phyloP scores from a whole-genome alignment of 495 filamentous ascomycete species.

The Pseudotulostoma volvatum region DNA sequence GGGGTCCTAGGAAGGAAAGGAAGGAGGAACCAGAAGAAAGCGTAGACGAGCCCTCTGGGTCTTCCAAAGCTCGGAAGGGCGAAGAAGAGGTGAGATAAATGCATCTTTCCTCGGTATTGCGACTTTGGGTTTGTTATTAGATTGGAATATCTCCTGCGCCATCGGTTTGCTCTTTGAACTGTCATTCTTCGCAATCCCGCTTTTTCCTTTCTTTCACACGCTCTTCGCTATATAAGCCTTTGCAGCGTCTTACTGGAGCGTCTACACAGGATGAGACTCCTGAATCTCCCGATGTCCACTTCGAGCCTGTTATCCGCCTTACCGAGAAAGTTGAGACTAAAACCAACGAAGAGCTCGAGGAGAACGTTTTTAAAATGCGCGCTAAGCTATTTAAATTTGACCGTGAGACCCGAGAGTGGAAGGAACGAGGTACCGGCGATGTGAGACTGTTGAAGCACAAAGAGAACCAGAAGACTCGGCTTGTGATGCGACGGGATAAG shows the following conservation, averaged over 20 bases:
- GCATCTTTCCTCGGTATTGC: constrained; percentile 6
- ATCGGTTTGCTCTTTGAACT: not conserved
- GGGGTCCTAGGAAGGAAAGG: constrained; percentile 64
- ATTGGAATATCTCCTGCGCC: constrained; percentile 1
- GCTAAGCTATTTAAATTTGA: constrained; percentile 99
- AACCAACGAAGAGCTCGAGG: constrained; percentile 97
- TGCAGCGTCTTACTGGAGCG: too few species aligned
- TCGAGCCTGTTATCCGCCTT: constrained; percentile 87
- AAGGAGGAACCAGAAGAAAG: constrained; percentile 70
- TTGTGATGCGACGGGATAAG: constrained; percentile 99
- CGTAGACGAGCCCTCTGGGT: constrained; percentile 66
- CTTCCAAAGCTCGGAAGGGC: constrained; percentile 65
- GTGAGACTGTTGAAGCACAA: constrained; percentile 93
- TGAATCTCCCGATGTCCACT: constrained; percentile 84
- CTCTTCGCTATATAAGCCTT: too few species aligned
- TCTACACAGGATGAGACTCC: constrained; percentile 43
- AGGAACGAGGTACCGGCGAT: constrained; percentile 96
- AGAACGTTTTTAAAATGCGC: constrained; percentile 97
- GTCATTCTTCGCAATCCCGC: not conserved
- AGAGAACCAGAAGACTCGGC: constrained; percentile 92
- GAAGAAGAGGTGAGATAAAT: constrained; percentile 31
- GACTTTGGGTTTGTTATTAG: too few species aligned
- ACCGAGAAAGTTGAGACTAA: constrained; percentile 93
- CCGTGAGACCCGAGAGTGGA: constrained; percentile 83
- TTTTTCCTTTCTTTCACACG: not conserved